A percentile compares a stretch with the other conserved stretches of the same genome.
Conservation (phyloP, 306 rosid genomes). For the Biancaea sappan region DNA sequence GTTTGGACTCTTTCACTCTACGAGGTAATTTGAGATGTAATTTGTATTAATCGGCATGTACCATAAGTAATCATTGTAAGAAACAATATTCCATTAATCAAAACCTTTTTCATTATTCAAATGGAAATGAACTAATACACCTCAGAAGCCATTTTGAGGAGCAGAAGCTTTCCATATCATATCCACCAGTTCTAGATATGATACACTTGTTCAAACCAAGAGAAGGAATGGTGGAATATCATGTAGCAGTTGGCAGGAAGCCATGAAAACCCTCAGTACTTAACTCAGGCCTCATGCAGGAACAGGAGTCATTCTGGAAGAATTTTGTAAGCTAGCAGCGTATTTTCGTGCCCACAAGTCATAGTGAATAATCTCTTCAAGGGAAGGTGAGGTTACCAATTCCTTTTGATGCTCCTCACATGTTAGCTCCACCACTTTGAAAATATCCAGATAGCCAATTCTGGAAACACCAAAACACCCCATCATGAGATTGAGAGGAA, state of each 20-base stretch:
- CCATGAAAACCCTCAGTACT: slow-evolving; percentile 4
- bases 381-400: slow-evolving; percentile 71
- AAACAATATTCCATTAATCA: slow-evolving; percentile 12
- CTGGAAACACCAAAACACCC: slow-evolving; percentile 48
- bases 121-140: slow-evolving; percentile 22
- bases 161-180: background rate
- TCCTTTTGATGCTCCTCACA: slow-evolving; percentile 79
- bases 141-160: background rate
- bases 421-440: slow-evolving; percentile 92
- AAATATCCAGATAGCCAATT: slow-evolving; percentile 87
- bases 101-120: slow-evolving; percentile 13
- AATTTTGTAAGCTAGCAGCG: slow-evolving; percentile 65
- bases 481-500: slow-evolving; percentile 10
- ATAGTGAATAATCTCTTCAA: slow-evolving; percentile 87
- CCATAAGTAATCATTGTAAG: background rate
- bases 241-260: slow-evolving; percentile 23
- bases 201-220: slow-evolving; percentile 32
- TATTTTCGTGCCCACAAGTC: slow-evolving; percentile 88
- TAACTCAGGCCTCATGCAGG: slow-evolving; percentile 51
- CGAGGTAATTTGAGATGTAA: background rate
- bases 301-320: slow-evolving; percentile 52
- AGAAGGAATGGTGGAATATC: slow-evolving; percentile 18
- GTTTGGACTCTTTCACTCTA: background rate
- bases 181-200: slow-evolving; percentile 25
- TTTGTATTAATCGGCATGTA: background rate